Base-by-base conservation (phyloP, 768 basidiomycete species). In the Pulveroboletus frians region DNA sequence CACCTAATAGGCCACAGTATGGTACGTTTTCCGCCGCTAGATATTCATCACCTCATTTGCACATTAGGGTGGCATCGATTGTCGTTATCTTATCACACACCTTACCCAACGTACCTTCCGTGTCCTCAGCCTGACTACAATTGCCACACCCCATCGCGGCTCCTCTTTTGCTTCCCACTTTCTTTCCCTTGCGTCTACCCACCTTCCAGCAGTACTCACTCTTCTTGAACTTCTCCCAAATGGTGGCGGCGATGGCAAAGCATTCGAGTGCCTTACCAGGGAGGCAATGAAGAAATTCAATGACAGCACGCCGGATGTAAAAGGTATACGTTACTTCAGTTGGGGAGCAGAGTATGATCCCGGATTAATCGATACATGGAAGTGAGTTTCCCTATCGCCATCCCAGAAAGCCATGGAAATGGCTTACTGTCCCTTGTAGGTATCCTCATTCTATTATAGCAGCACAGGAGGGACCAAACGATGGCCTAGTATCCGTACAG, bases 311-410 rank as follows among this genome's bases (percentile, higher is more conserved):
- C 87, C 89, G 0, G 84, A 98, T 57, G 77, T 85, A 0, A 73
- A 78, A 1, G 80, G 78, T 20, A 85, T 98, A 46, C 77, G 80
- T 54, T 99, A 99, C 68, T 95, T 89, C 58, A 92, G 89, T 61
- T 99, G 92, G 90, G 96, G 96, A 10, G 96, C 96, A 3, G 76
- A 77, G 11, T 93, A 93, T 62, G 79, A 86, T 14, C 95, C 96
- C 5, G 88, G 89, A 1, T 68, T 95, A 41, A 83, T 98, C 39
- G 94, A 98, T 68, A 88, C 92, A 0, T 96, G 89, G 82, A 87
- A 86, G 71, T 67, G 50, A 58, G 74, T 49, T 30, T 39, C 8
- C 31, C n/a, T 14, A 7, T 20, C 13, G 3, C 10, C 18, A 0
- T 17, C 39, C 38, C 21, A 3, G 7, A 38, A 21, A 38, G 15